Evolutionary conservation across 2,329 filamentous ascomycete genomes (phyloP), one percentile per base, ranked within the genome.

Genomic region (Rutstroemia sp.): DNA sequence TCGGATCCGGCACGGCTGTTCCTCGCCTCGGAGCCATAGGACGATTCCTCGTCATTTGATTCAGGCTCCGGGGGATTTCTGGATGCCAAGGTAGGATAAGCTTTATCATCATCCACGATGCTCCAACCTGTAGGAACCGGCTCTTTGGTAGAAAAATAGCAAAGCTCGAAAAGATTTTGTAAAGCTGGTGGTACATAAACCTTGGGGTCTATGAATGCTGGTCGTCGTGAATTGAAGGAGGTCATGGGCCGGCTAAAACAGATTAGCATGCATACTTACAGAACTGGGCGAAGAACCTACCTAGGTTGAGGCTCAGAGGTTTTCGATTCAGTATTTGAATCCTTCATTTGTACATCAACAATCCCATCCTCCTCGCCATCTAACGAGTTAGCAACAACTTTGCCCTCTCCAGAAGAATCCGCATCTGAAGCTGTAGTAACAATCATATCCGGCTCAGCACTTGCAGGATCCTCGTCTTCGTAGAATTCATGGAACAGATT

Each of bases 261-360:
- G 19, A 19, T 58, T 38, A 42, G 39, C 14, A 42, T 42, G 51
- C 16, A 21, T 38, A 37, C 9, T 50, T 18, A 27, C 10, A 30
- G 2, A 1, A 18, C 7, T n/a, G 3, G 7, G 38, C 4, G 23
- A 2, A 9, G 16, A 23, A 38, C 54, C 45, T 50, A 59, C 57
- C 4, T 16, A 39, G 27, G 12, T 27, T 21, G 27, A 30, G 30
- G 42, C 27, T 60, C 59, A 18, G 44, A 19, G 21, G 62, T 50
- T 37, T 58, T 49, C 42, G 34, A 38, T 34, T 30, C 42, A 50
- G 38, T 74, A 16, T 67, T 68, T 2, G 75, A 74, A 64, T 90
- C 86, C 53, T 83, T 85, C 86, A 96, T 92, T 0, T 88, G 88
- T 16, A 99, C 85, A 67, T 96, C 89, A 5, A 97, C 88, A 66